phyloP scores from a whole-genome alignment of 2,329 filamentous ascomycete genomes.

The Ilyonectria robusta region DNA sequence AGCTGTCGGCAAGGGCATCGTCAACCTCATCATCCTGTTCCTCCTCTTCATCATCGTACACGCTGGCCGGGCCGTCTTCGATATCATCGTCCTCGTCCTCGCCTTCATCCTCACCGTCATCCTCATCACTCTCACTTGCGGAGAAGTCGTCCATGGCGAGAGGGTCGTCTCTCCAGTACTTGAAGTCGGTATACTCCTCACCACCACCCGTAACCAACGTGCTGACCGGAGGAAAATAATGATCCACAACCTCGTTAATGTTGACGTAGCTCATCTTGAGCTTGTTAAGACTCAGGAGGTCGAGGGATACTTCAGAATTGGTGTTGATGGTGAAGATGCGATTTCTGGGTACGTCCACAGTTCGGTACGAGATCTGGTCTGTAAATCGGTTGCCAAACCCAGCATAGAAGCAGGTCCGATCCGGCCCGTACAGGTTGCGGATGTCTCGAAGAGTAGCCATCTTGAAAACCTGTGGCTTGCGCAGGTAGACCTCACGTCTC shows the following conservation, averaged over 20 bases:
- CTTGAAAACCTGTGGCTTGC: conserved; percentile 99
- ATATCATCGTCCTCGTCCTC: conserved; percentile 73
- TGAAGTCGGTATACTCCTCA: conserved; percentile 97
- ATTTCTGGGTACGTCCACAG: conserved; percentile 93
- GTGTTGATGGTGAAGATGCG: conserved; percentile 99
- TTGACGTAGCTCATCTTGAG: conserved; percentile 97
- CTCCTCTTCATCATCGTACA: conserved; percentile 60
- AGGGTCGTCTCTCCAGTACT: conserved; percentile 91
- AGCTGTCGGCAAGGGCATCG: conserved; percentile 47
- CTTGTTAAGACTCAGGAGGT: conserved; percentile 91
- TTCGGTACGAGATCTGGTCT: conserved; percentile 95
- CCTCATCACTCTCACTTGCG: conserved; percentile 77
- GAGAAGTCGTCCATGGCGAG: conserved; percentile 91
- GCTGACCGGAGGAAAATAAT: conserved; percentile 95
- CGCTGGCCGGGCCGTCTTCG: conserved; percentile 59
- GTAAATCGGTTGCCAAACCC: conserved; percentile 97
- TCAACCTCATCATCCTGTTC: conserved; percentile 59
- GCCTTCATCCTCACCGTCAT: conserved; percentile 70
- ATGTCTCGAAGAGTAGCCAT: conserved; percentile 99
- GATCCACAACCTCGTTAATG: conserved; percentile 97
- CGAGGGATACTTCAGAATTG: conserved; percentile 93
- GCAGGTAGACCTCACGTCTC: conserved; percentile 91
- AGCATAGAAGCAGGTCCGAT: conserved; percentile 91
- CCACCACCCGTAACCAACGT: conserved; percentile 90
- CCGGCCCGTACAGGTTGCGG: conserved; percentile 84